Base-by-base conservation (phyloP, 257 asterid genomes). In the Lycium barbarum region DNA sequence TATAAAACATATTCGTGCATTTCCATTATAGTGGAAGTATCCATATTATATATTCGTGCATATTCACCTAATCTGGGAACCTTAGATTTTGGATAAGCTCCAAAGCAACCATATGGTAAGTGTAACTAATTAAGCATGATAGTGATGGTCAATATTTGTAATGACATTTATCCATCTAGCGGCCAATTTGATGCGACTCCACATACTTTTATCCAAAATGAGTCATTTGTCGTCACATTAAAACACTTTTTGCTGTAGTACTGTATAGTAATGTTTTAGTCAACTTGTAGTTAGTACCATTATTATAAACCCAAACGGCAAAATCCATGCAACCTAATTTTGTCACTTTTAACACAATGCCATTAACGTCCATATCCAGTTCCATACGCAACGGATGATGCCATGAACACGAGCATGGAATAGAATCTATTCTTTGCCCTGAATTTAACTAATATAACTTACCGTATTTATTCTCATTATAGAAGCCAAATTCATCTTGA, bases 241-340 rank as follows among this genome's bases (percentile, higher is more conserved):
- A 70, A 70, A 70, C 79, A 70, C 79, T 70, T 66, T 14, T 35
- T 70, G 11, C 11, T 40, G 8, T 9, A 38, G 45, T 15, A 70
- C 45, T 40, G 45, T 40, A 26, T 26, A 26, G 4, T 38, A 70
- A 40, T 70, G 79, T 40, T 40, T 38, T 38, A 70, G 54, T 70
- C 79, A 70, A 70, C 79, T 70, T 17, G 79, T 70, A 70, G 38
- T 70, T 38, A 70, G 14, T 35, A 67, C 12, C 45, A 55, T 15
- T 14, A 14, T 55, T 49, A 49, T 49, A 53, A 70, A 15, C 15
- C 6, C 54, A 40, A 38, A 40, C 54, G 79, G 79, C 54, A 17
- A 70, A 70, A 38, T 40, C 7, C 54, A 70, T 70, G 79, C 54
- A 70, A 40, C 54, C 3, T 17, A 12, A 65, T 70, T 70, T 70